Evolutionary conservation across 163 green algal species (phyloP).

Genomic region (Scenedesmus sp.): DNA sequence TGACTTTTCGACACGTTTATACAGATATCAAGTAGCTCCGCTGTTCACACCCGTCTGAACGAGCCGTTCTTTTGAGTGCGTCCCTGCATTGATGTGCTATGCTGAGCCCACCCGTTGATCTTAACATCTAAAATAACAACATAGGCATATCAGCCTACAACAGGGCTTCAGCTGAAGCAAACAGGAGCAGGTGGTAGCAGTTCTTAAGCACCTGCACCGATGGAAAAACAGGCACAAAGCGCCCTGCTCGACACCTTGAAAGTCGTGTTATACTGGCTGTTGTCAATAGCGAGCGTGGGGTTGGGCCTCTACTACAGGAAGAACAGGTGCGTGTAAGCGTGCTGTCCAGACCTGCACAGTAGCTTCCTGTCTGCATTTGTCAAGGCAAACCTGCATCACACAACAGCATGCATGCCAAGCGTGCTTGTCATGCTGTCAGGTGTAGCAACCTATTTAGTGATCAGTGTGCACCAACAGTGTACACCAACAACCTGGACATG

Average conservation of each 20-base stretch:
- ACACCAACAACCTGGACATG: no score
- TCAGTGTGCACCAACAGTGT: no score
- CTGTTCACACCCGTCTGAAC: background rate
- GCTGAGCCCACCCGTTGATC: background rate
- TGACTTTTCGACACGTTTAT: background rate
- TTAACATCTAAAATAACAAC: background rate
- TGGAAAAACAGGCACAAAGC: background rate
- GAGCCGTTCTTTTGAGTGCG: background rate
- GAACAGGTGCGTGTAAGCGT: slow-evolving; percentile 2
- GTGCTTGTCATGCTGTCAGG: background rate
- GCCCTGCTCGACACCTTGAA: background rate
- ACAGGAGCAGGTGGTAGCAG: background rate
- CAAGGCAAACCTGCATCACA: background rate
- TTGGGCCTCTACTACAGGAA: slow-evolving; percentile 35
- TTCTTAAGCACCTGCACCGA: background rate
- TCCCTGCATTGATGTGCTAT: background rate
- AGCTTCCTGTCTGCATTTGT: no score
- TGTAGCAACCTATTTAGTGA: background rate
- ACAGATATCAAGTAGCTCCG: background rate
- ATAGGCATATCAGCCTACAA: background rate
- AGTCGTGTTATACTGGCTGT: slow-evolving; percentile 14
- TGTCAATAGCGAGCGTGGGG: background rate
- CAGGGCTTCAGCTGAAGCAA: background rate
- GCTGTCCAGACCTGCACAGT: background rate
- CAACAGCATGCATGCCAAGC: background rate